Evolutionary conservation across 441 rosid genomes (phyloP).

Genomic region (Syzygium syzygioides): DNA sequence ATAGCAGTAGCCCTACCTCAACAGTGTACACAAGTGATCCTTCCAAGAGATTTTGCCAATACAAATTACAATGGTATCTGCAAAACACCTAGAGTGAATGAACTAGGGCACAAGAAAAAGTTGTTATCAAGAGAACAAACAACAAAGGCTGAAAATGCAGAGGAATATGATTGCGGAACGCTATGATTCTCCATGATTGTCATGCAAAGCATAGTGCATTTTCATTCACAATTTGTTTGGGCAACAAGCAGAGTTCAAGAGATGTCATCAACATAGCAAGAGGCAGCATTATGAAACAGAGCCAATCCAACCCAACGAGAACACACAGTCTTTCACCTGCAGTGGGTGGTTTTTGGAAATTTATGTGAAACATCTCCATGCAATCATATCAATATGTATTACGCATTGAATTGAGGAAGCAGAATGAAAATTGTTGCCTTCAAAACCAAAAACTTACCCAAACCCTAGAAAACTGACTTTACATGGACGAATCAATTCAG

Average conservation of each 20-base stretch:
- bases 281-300: accelerated
- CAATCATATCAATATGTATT: too few species aligned
- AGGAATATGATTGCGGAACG: too few species aligned
- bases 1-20: neutral
- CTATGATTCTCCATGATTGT: too few species aligned
- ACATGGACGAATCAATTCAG: neutral
- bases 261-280: neutral
- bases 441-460: neutral
- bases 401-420: neutral
- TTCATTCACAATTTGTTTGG: too few species aligned
- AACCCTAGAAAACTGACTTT: neutral
- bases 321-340: neutral
- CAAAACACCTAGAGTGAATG: neutral
- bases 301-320: too few species aligned
- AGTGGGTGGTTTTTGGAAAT: neutral
- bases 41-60: neutral
- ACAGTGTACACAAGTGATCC: neutral
- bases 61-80: neutral
- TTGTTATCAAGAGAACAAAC: neutral
- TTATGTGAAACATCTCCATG: too few species aligned
- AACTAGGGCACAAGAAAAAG: neutral
- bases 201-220: too few species aligned
- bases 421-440: neutral
- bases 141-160: too few species aligned
- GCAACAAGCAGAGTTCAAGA: neutral